Evolutionary conservation across 2,329 filamentous ascomycete genomes (phyloP).

Genomic region (Aspergillus niger): DNA sequence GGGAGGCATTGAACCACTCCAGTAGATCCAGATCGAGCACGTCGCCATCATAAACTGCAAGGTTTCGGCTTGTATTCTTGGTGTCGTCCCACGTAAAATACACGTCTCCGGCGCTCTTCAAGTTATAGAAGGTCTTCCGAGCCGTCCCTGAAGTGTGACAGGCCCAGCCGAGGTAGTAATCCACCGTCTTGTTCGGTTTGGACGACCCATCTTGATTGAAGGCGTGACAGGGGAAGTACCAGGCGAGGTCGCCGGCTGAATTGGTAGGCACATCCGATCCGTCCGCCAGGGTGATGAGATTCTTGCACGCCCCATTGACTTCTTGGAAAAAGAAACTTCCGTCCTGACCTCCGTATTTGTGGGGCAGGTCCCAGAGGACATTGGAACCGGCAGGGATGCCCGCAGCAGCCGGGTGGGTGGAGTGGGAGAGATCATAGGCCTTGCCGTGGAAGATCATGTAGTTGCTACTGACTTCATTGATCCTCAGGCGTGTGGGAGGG

Average conservation of each 20-base stretch:
- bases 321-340: conserved; percentile 98
- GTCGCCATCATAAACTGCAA: conserved; percentile 91
- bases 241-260: conserved; percentile 72
- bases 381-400: conserved; percentile 76
- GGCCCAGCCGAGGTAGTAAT: conserved; percentile 79
- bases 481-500: conserved; percentile 70
- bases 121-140: conserved; percentile 73
- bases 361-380: conserved; percentile 80
- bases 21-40: conserved; percentile 89
- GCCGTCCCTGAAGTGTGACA: conserved; percentile 77
- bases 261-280: conserved; percentile 80
- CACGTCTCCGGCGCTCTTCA: conserved; percentile 76
- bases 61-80: conserved; percentile 81
- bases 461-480: conserved; percentile 77
- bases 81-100: conserved; percentile 97
- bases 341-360: conserved; percentile 83
- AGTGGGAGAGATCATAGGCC: conserved; percentile 79
- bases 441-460: conserved; percentile 97
- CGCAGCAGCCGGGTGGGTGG: conserved; percentile 75
- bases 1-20: conserved; percentile 81
- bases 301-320: conserved; percentile 96
- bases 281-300: conserved; percentile 71
- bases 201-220: conserved; percentile 93
- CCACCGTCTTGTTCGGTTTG: conserved; percentile 70
- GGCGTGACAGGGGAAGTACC: conserved; percentile 93